These are phyloP conservation scores for Paramecium caudatum DNA, from an alignment of 73 alveolate genomes.

Conservation along the genomic window DNA sequence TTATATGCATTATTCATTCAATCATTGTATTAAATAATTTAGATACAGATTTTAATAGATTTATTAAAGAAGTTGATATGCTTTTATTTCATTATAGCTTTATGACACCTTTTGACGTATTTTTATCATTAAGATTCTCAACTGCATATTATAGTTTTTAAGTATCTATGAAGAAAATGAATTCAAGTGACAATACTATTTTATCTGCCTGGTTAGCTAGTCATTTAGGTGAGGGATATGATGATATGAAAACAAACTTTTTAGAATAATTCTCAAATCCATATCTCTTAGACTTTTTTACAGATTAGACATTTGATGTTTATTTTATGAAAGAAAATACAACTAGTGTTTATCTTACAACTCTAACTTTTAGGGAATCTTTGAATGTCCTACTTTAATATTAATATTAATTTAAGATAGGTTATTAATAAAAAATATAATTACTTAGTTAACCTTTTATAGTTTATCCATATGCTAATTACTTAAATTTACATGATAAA, in stretches of 20 bases:
- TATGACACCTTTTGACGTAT: conserved; percentile 59
- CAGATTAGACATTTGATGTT: background rate
- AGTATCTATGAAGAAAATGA: background rate
- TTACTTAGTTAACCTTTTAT: background rate
- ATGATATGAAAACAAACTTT: conserved; percentile 37
- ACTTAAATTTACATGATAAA: conserved; percentile 32
- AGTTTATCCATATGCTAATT: conserved; percentile 11
- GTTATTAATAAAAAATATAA: background rate
- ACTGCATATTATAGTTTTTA: background rate
- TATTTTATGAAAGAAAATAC: background rate
- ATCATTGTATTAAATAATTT: background rate
- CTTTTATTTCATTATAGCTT: conserved; percentile 14
- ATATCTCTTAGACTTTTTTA: conserved; percentile 3
- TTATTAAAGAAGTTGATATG: conserved; percentile 57
- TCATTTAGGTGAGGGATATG: conserved; percentile 53
- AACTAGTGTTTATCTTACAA: background rate
- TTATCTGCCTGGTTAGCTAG: conserved; percentile 22
- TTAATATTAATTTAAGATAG: conserved; percentile 20
- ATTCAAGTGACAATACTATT: background rate
- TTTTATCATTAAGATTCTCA: conserved; percentile 15
- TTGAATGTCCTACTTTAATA: background rate
- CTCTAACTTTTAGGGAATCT: background rate
- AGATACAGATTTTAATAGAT: conserved; percentile 36
- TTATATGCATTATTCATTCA: background rate
- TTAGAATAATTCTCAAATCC: background rate